phyloP scores from a whole-genome alignment of 2,329 filamentous ascomycete species.

The Cordyceps tenuipes region DNA sequence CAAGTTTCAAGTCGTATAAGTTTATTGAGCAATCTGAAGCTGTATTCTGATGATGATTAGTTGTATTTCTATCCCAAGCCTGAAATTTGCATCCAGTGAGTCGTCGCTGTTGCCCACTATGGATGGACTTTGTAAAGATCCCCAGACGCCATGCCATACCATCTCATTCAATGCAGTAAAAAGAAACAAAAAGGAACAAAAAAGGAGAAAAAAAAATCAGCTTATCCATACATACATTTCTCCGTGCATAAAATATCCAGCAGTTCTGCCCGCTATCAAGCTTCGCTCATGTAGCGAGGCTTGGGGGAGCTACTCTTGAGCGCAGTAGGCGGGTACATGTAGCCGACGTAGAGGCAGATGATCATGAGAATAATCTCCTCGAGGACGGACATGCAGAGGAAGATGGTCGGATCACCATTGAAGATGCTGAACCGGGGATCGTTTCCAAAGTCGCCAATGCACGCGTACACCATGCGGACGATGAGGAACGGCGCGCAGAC shows the following conservation, averaged over 20 bases:
- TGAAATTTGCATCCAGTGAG: neutral
- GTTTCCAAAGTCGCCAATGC: conserved; percentile 13
- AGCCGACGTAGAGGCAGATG: conserved; percentile 13
- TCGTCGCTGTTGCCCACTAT: neutral
- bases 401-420: conserved; percentile 13
- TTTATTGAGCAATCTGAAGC: neutral
- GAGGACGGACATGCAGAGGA: conserved; percentile 14
- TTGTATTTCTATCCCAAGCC: neutral
- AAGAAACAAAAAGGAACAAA: neutral
- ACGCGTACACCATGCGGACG: conserved; percentile 13
- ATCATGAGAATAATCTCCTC: conserved; percentile 13
- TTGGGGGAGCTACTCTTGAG: neutral
- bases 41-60: neutral
- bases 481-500: conserved; percentile 12
- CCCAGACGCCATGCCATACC: neutral
- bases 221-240: neutral
- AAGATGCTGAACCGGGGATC: conserved; percentile 12
- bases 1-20: neutral
- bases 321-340: conserved; percentile 9
- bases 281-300: conserved; percentile 4
- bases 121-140: neutral
- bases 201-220: neutral
- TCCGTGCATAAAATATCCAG: neutral
- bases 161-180: neutral
- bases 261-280: neutral